Evolutionary conservation across 2,329 filamentous ascomycete genomes (phyloP).

Genomic region (Diaporthe citri): DNA sequence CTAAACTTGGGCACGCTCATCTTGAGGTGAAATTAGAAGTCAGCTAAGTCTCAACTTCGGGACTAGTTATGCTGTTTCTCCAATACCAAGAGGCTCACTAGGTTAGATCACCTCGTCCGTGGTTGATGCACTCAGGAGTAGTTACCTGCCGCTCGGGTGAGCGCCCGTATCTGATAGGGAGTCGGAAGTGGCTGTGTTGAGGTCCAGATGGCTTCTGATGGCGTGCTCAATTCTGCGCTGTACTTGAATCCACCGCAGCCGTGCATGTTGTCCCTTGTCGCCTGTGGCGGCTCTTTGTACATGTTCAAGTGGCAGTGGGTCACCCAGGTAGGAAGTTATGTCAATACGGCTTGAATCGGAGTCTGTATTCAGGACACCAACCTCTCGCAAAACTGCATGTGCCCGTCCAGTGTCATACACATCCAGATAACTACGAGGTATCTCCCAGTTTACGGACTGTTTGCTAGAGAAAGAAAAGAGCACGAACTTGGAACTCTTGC

Average conservation of each 20-base stretch:
- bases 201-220: too few relatives aligned
- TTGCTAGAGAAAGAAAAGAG: not conserved
- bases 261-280: not conserved
- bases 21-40: slow-evolving; percentile 18
- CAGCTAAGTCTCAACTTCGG: slow-evolving; percentile 9
- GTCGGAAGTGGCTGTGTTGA: not conserved
- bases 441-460: too few relatives aligned
- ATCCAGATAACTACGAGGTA: too few relatives aligned
- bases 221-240: not conserved
- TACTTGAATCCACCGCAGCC: too few relatives aligned
- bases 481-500: not conserved
- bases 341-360: not conserved
- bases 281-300: not conserved
- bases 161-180: not conserved
- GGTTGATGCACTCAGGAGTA: not conserved
- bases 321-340: too few relatives aligned
- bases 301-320: not conserved
- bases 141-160: not conserved
- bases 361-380: too few relatives aligned
- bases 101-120: not conserved
- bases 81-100: not conserved
- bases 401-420: not conserved
- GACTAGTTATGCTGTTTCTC: not conserved
- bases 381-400: not conserved
- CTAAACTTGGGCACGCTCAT: not conserved